Conservation (phyloP, 1,139 yeast species). For the Saccharomyces hybrid region DNA sequence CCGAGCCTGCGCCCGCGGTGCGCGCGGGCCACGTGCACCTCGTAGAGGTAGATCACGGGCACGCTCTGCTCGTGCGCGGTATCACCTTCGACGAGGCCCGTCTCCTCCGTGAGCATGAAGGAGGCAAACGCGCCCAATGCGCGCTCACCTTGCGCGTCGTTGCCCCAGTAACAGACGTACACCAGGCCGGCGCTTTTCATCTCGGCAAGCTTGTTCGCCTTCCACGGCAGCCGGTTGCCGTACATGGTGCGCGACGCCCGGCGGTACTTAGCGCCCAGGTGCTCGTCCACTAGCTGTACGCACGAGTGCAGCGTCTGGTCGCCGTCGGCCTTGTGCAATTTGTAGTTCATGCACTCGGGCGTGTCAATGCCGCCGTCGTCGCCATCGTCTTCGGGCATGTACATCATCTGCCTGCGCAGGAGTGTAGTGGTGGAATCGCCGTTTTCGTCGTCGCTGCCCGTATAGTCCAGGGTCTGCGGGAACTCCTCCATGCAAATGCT, state of each 20-base stretch:
- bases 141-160: background rate
- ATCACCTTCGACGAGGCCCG: conserved; percentile 8
- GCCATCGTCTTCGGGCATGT: background rate
- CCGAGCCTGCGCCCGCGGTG: conserved; percentile 20
- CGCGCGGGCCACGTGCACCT: conserved; percentile 20
- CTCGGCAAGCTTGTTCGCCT: conserved; percentile 21
- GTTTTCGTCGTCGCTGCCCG: background rate
- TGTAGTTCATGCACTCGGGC: background rate
- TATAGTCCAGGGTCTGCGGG: background rate
- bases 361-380: background rate
- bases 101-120: conserved; percentile 23
- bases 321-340: background rate
- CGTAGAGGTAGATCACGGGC: conserved; percentile 23
- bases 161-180: conserved; percentile 20
- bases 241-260: conserved; percentile 15
- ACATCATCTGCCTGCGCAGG: background rate
- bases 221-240: conserved; percentile 21
- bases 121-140: conserved; percentile 17
- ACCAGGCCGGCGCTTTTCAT: conserved; percentile 23
- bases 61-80: conserved; percentile 1
- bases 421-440: background rate
- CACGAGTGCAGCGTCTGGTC: background rate
- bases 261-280: conserved; percentile 22
- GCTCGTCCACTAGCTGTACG: conserved; percentile 17
- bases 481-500: background rate